Evolutionary conservation across 106 monocot species (phyloP).

Genomic region (Dendrobium catenatum): DNA sequence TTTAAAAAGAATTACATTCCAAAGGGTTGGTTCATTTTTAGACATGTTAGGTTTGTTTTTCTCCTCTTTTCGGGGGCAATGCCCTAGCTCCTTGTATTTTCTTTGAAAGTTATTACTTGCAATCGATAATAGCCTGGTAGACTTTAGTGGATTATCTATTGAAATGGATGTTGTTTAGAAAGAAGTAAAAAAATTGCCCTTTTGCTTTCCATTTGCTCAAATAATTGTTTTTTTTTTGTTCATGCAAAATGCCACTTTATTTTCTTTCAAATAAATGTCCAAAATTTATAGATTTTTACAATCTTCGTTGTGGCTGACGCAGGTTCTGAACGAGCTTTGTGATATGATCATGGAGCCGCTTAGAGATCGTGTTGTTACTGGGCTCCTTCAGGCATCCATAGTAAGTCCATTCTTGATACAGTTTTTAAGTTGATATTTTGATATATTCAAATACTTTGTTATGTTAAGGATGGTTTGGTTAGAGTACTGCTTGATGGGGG

Average conservation of each 20-base stretch:
- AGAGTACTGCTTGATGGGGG: conserved; percentile 92
- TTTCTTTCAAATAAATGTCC: background rate
- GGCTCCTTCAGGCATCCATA: conserved; percentile 97
- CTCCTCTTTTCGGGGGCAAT: background rate
- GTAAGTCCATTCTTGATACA: conserved; percentile 19
- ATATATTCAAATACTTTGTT: background rate
- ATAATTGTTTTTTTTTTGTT: background rate
- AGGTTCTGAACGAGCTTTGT: conserved; percentile 89
- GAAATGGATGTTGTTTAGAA: background rate
- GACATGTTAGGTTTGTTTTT: background rate
- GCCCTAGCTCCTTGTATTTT: too few species aligned
- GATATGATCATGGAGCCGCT: conserved; percentile 87
- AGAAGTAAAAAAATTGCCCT: background rate
- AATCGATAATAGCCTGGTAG: too few species aligned
- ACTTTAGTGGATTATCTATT: background rate
- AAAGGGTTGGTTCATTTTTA: background rate
- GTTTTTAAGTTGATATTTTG: background rate
- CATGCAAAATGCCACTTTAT: background rate
- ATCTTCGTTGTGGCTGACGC: background rate
- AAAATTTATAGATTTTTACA: background rate
- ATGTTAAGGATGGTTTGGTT: conserved; percentile 68
- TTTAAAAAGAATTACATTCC: too few species aligned
- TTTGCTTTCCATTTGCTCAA: background rate
- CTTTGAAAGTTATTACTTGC: too few species aligned
- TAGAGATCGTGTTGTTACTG: conserved; percentile 84